Conservation (phyloP, 441 rosid genomes). For the Populus hybrid region DNA sequence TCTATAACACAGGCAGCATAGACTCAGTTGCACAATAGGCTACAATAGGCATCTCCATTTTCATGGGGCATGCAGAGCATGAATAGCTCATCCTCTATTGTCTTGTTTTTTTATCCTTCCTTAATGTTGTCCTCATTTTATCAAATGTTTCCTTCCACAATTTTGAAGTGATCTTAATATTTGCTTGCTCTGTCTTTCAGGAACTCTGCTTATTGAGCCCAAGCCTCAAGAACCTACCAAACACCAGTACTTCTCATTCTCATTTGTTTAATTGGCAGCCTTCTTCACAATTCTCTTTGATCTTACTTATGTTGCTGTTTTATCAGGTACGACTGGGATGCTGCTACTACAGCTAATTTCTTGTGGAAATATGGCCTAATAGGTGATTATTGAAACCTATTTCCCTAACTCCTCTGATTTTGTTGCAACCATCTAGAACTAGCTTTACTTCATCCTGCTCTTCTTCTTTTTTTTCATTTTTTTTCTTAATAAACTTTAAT, state of each 20-base stretch:
- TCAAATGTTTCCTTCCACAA: neutral
- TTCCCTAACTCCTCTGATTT: neutral
- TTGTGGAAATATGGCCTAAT: constrained; percentile 81
- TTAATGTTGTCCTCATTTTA: neutral
- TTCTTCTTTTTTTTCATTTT: neutral
- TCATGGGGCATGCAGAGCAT: neutral
- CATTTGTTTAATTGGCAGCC: neutral
- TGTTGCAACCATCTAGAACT: neutral
- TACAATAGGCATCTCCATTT: neutral
- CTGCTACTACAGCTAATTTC: constrained; percentile 90
- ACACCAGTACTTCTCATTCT: constrained; percentile 60
- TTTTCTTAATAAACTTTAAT: neutral
- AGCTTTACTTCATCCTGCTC: neutral
- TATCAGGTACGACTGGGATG: constrained; percentile 95
- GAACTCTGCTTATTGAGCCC: constrained; percentile 89
- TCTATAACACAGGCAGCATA: neutral
- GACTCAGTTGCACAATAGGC: neutral
- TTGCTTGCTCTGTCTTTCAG: constrained; percentile 33
- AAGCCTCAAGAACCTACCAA: constrained; percentile 99
- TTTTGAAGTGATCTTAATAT: neutral
- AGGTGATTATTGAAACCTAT: constrained; percentile 28
- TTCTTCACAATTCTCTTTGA: neutral
- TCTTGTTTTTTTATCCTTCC: neutral
- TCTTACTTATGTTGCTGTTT: constrained; percentile 12
- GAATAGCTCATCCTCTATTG: neutral